Evolutionary conservation across 2,329 filamentous ascomycete genomes (phyloP), one percentile per base, ranked within the genome.

Genomic region (Penicillium hesseltinei): DNA sequence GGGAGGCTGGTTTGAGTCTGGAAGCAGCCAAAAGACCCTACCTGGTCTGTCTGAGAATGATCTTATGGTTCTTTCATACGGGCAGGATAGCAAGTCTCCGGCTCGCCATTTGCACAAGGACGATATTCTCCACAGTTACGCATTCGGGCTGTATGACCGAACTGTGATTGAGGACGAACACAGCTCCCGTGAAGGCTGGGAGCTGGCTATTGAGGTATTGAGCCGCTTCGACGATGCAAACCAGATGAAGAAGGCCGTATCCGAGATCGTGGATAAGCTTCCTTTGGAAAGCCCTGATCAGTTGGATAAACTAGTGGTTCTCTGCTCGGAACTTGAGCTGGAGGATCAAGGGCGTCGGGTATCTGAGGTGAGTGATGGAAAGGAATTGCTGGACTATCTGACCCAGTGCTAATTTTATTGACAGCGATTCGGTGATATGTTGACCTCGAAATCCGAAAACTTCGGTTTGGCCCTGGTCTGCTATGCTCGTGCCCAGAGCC

Each of bases 391-490:
- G 27, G 13, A 23, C 19, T 21, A 17, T 50, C n/a, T 21, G 48
- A 42, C 15, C 35, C 9, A 19, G 50, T 53, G 60, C 65, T 71
- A 51, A 71, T 46, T 46, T 25, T 38, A 25, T 21, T 15, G 13
- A 29, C 67, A 96, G 90, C 87, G 88, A 63, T 97, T 91, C 71
- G 93, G 92, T 56, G 88, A 96, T 63, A 82, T 87, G 47, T 81
- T 96, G 39, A 85, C 87, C 11, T 82, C 86, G 58, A 84, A 85
- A 42, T 88, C 89, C 0, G 85, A 90, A 66, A 84, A 88, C 54
- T 97, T 93, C 65, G 93, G 93, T 53, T 86, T 93, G 62, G 90
- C 91, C 0, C 82, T 97, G 21, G 88, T 94, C 77, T 97, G 95
- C 78, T 97, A 94, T 72, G 89, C 93, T 25, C 85, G 95, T 13